phyloP scores from a whole-genome alignment of 2,329 filamentous ascomycete genomes.

The Fusarium nygamai region DNA sequence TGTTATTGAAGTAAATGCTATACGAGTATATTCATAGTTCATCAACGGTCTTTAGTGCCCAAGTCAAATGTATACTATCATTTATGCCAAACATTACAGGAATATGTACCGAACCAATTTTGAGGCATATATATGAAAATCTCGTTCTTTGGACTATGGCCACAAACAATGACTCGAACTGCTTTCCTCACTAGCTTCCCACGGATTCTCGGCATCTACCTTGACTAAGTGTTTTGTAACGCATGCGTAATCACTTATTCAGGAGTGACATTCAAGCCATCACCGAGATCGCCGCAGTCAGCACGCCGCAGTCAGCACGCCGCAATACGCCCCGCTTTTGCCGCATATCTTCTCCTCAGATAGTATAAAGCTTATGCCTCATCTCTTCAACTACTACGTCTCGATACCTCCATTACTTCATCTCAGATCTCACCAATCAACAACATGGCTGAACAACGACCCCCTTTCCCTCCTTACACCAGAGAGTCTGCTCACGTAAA shows the following conservation, averaged over 20 bases:
- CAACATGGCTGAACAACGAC: constrained; percentile 34
- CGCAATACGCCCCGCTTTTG: constrained; percentile 3
- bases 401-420: background rate
- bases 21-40: background rate
- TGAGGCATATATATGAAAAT: background rate
- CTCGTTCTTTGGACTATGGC: too few species aligned
- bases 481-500: constrained; percentile 75
- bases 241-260: background rate
- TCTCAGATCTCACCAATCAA: background rate
- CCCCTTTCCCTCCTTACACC: constrained; percentile 77
- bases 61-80: background rate
- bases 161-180: too few species aligned
- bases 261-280: background rate
- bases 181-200: too few species aligned
- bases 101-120: too few species aligned
- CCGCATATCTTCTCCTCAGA: background rate
- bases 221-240: background rate
- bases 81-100: background rate
- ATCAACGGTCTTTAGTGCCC: too few species aligned
- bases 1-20: background rate
- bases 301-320: background rate
- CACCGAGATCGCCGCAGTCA: background rate
- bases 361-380: background rate
- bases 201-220: background rate
- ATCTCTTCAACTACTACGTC: background rate